Conservation (phyloP, 179 eudicot species). For the Silene noctiflora region DNA sequence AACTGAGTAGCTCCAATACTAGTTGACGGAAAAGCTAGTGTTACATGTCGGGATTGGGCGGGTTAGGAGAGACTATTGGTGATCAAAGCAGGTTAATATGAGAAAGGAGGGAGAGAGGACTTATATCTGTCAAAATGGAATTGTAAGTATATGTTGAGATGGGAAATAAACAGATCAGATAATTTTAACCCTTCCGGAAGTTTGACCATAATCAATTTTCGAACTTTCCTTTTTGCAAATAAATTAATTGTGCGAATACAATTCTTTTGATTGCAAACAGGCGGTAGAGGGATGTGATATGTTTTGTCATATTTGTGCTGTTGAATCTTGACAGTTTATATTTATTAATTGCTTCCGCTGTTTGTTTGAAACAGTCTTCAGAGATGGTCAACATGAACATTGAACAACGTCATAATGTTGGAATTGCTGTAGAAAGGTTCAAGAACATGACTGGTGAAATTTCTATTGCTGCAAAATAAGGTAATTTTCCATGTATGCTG, state of each 20-base stretch:
- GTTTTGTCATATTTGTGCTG: background rate
- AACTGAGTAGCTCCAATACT: too few relatives aligned
- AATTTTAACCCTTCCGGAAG: background rate
- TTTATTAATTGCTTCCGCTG: slow-evolving; percentile 17
- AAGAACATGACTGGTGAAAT: slow-evolving; percentile 30
- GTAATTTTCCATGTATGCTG: background rate
- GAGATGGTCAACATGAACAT: slow-evolving; percentile 45
- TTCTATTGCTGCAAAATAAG: slow-evolving; percentile 7
- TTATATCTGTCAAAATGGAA: background rate
- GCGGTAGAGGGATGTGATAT: background rate
- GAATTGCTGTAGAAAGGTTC: slow-evolving; percentile 43
- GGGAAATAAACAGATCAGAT: background rate
- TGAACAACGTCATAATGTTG: slow-evolving; percentile 50
- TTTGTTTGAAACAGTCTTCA: slow-evolving; percentile 44
- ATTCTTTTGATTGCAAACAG: background rate
- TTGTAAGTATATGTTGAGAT: background rate
- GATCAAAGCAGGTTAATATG: background rate
- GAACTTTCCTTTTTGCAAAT: too few relatives aligned
- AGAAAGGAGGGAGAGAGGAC: background rate
- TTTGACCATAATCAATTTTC: background rate
- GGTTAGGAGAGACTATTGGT: background rate
- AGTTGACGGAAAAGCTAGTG: background rate
- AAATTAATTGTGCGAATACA: background rate
- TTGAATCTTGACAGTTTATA: background rate
- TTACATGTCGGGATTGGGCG: background rate